Conservation (phyloP, 768 basidiomycete genomes). For the Russula emetica region DNA sequence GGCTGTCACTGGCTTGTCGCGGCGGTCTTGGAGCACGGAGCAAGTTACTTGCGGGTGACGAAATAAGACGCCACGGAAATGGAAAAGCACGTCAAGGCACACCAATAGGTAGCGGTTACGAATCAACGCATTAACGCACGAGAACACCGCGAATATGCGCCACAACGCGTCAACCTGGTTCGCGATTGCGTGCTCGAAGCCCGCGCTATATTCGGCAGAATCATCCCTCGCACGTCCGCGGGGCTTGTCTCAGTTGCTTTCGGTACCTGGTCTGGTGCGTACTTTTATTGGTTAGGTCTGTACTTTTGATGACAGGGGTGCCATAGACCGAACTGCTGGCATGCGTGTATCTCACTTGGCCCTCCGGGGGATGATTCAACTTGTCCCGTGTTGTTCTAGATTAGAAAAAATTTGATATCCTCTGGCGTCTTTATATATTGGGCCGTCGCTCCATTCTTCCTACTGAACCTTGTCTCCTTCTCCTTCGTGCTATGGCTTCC, state of each 20-base stretch:
- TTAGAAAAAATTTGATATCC: not conserved
- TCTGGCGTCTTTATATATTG: slow-evolving; percentile 5
- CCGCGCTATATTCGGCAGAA: not conserved
- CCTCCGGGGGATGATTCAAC: not conserved
- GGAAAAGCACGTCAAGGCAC: not conserved
- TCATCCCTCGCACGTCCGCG: not conserved
- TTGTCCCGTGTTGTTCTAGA: not conserved
- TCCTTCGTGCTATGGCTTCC: slow-evolving; percentile 37
- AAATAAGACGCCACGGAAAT: not conserved
- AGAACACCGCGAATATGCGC: not conserved
- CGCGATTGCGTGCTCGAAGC: slow-evolving; percentile 27
- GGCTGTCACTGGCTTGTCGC: no score
- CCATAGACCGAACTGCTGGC: not conserved
- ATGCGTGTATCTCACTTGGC: not conserved
- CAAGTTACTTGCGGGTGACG: not conserved
- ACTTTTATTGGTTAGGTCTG: not conserved
- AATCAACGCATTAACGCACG: no score
- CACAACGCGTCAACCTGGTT: slow-evolving; percentile 27
- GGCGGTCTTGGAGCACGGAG: no score
- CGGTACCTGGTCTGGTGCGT: not conserved
- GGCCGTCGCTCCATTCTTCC: not conserved
- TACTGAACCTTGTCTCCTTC: slow-evolving; percentile 3
- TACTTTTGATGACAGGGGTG: not conserved
- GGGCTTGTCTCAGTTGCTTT: not conserved
- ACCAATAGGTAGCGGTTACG: no score